Evolutionary conservation across 169 alveolate species (phyloP), one percentile per base, ranked within the genome.

Genomic region (Toxoplasma gondii): DNA sequence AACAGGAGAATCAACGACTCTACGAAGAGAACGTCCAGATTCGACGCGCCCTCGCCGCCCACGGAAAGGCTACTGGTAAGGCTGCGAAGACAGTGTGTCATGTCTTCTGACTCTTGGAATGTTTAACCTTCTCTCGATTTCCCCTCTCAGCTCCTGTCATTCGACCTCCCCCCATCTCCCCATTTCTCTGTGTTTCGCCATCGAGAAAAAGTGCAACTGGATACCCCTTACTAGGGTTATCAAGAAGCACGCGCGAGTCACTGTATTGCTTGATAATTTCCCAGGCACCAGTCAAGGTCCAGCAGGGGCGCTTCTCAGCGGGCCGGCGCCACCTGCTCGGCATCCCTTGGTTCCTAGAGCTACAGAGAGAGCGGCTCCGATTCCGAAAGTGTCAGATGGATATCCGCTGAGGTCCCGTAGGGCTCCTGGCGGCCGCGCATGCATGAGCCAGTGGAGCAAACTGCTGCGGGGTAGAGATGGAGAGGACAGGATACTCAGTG

Each of bases 1-100:
- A 82, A n/a, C 90, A 82, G 38, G 90, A 82, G 41, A 82, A 82
- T 36, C 90, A 82, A 67, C 31, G 67, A 29, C 90, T 82, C 49
- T 49, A 82, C 69, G 90, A 82, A 31, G 90, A 82, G 36, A 82
- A 82, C 67, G 90, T 82, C 19, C 90, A 36, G 17, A 29, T 82
- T 7, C 90, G 90, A 1, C 90, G 90, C 31, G 27, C 90, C 24
- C 90, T 82, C 24, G 90, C 90, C 58, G 67, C 67, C 17, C 41
- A 10, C 0, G 69, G 41, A 5, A 78, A 78, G 49, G 34, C 78
- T 64, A 19, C 12, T 16, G 87, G 87, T 78, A 78, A 27, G 87
- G 34, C 78, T 29, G 78, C 78, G 34, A 7, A 10, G 78, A 64
- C 58, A 0, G 58, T 49, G 22, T 49, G 58, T 1, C 58, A 17